Percentiles rank a stretch among this genome's conserved stretches.
Conservation (phyloP, 805 yeast genomes). For the Saccharomycopsis lassenensis region DNA sequence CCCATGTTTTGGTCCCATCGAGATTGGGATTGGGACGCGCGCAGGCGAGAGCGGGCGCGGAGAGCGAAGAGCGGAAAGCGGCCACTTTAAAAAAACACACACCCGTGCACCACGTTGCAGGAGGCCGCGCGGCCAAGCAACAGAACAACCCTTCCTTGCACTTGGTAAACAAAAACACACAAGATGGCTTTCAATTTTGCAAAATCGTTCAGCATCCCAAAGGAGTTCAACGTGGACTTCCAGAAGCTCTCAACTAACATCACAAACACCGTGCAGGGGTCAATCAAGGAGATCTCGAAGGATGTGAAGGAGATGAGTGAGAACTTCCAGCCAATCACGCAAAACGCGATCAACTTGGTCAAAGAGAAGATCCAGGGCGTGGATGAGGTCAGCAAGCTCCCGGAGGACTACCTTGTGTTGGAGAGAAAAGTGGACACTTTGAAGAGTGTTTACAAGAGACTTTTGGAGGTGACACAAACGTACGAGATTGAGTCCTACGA, state of each 20-base stretch:
- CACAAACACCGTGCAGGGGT: constrained; percentile 12
- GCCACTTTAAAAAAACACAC: too few species aligned
- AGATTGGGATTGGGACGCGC: too few species aligned
- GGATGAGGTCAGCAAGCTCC: constrained; percentile 62
- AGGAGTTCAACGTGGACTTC: constrained; percentile 15
- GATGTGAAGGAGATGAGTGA: constrained; percentile 12
- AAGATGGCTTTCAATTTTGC: constrained; percentile 18
- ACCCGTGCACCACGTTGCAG: too few species aligned
- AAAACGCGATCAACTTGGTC: constrained; percentile 43
- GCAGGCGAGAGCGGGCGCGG: too few species aligned
- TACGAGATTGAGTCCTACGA: constrained; percentile 70
- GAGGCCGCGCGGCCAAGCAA: too few species aligned
- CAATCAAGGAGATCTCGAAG: constrained; percentile 14
- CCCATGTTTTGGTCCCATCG: too few species aligned
- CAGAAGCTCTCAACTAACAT: constrained; percentile 15
- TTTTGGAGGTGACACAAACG: constrained; percentile 43
- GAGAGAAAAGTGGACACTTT: constrained; percentile 59
- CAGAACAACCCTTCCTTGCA: too few species aligned
- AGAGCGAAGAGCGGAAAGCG: too few species aligned
- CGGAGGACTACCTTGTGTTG: constrained; percentile 57
- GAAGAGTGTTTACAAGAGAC: constrained; percentile 45
- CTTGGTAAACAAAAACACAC: neutral
- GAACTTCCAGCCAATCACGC: constrained; percentile 17
- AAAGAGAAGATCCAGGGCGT: constrained; percentile 40
- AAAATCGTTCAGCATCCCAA: constrained; percentile 13